Percentiles rank a stretch among this genome's conserved stretches.
Conservation (phyloP, 768 basidiomycete species). For the Boletus tylopilopsis region DNA sequence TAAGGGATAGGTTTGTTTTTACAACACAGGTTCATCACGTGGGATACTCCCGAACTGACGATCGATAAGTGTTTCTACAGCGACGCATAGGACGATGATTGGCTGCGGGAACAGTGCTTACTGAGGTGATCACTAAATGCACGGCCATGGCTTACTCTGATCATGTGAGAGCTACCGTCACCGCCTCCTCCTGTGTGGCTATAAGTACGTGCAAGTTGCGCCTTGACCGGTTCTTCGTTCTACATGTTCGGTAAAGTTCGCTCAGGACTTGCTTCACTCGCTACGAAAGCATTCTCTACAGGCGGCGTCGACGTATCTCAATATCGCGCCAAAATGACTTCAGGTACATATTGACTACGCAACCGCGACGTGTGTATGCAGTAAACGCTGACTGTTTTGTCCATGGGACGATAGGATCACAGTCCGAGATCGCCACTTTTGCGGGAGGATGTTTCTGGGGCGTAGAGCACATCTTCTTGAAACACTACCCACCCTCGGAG, state of each 20-base stretch:
- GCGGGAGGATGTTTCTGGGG: constrained; percentile 80
- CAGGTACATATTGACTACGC: constrained; percentile 12
- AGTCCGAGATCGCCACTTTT: constrained; percentile 45
- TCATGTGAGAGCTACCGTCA: no score
- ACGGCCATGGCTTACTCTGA: no score
- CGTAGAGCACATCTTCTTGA: constrained; percentile 79
- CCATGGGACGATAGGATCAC: constrained; percentile 45
- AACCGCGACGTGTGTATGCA: neutral
- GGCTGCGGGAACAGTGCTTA: no score
- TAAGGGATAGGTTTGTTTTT: no score
- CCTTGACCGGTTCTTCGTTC: neutral
- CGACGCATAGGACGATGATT: no score
- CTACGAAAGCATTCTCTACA: constrained; percentile 13
- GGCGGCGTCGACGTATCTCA: constrained; percentile 34
- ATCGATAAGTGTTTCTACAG: no score
- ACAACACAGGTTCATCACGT: no score
- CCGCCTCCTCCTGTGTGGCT: no score
- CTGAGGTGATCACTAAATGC: no score
- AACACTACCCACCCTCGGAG: constrained; percentile 67
- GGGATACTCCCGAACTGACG: no score
- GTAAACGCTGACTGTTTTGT: constrained; percentile 10
- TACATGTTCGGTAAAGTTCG: constrained; percentile 25
- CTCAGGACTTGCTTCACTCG: constrained; percentile 20
- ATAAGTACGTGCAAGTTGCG: no score
- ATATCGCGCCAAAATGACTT: constrained; percentile 41